Conservation (phyloP, 2,329 filamentous ascomycete species). For the Geosmithia morbida region DNA sequence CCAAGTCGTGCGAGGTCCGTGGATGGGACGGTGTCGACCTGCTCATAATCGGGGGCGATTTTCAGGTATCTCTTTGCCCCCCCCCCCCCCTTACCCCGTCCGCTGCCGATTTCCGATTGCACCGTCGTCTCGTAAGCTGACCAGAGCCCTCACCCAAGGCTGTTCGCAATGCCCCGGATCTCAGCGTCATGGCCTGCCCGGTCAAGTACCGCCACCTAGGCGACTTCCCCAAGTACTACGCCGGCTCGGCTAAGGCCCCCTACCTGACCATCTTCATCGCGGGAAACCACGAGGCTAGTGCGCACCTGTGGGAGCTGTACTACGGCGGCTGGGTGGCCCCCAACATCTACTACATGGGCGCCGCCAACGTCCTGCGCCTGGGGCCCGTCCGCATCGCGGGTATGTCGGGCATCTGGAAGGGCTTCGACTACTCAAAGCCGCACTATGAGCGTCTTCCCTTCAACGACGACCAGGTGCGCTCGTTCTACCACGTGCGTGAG, state of each 20-base stretch:
- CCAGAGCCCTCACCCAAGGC: constrained; percentile 26
- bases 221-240: constrained; percentile 93
- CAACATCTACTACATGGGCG: constrained; percentile 94
- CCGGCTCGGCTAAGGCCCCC: constrained; percentile 60
- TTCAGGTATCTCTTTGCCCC: constrained; percentile 46
- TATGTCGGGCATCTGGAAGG: constrained; percentile 91
- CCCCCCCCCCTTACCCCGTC: background rate
- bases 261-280: constrained; percentile 86
- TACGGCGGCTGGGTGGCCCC: constrained; percentile 96
- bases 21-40: constrained; percentile 75
- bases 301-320: constrained; percentile 81
- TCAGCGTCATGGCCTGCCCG: constrained; percentile 81
- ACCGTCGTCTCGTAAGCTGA: background rate
- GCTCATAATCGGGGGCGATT: constrained; percentile 91
- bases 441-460: constrained; percentile 85
- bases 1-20: constrained; percentile 51
- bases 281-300: constrained; percentile 90
- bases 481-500: constrained; percentile 82
- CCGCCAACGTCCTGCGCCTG: constrained; percentile 74
- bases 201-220: constrained; percentile 75
- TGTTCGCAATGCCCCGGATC: constrained; percentile 74
- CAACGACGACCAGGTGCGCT: constrained; percentile 57
- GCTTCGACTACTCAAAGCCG: constrained; percentile 68
- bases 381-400: constrained; percentile 80
- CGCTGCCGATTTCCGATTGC: background rate